Evolutionary conservation across 225 moss, liverwort and hornwort species (phyloP).

Genomic region (Anthoceros angustus): DNA sequence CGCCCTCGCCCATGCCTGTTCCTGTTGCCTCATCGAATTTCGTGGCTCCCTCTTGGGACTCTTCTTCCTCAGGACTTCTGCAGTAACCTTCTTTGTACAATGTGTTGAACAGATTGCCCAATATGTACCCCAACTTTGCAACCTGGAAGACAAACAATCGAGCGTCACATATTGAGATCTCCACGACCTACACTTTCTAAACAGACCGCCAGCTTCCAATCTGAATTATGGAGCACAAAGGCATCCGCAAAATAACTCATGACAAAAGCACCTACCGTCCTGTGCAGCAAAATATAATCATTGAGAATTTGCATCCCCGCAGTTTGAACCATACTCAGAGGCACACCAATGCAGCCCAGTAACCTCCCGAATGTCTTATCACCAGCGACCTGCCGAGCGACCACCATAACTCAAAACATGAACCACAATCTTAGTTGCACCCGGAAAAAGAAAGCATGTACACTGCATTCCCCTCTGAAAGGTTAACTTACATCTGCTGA

Average conservation of each 20-base stretch:
- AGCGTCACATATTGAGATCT: too few relatives aligned
- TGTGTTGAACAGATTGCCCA: slow-evolving; percentile 75
- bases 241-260: too few relatives aligned
- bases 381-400: slow-evolving; percentile 17
- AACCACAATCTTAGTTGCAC: background rate
- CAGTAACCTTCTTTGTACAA: slow-evolving; percentile 77
- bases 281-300: slow-evolving; percentile 65
- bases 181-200: background rate
- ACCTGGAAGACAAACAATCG: slow-evolving; percentile 16
- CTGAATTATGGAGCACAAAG: background rate
- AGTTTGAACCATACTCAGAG: slow-evolving; percentile 61
- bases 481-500: slow-evolving; percentile 15
- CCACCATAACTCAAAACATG: background rate
- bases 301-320: slow-evolving; percentile 63
- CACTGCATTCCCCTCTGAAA: background rate
- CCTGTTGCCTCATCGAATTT: slow-evolving; percentile 77
- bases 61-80: slow-evolving; percentile 47
- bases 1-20: slow-evolving; percentile 96
- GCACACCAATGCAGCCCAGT: slow-evolving; percentile 49
- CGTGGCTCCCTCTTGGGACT: slow-evolving; percentile 42
- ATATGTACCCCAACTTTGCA: slow-evolving; percentile 65
- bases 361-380: slow-evolving; percentile 29
- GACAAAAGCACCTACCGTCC: slow-evolving; percentile 22
- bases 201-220: background rate
- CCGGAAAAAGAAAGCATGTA: too few relatives aligned